These are phyloP conservation scores for Kwoniella sp. DNA, from an alignment of 768 basidiomycete species.

Conservation along the genomic window DNA sequence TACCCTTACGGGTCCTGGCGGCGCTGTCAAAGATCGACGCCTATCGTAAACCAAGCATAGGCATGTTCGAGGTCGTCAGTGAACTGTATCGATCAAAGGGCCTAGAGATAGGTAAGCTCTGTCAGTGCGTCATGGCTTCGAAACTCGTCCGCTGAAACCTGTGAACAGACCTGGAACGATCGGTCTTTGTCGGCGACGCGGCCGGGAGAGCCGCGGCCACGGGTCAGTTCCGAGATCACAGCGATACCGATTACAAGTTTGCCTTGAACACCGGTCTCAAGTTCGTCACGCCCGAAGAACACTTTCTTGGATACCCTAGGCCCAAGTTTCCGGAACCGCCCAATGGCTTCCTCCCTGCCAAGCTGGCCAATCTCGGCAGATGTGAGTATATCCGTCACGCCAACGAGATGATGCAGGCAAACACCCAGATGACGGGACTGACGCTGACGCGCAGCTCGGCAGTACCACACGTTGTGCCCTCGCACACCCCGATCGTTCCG, in stretches of 20 bases:
- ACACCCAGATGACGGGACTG: neutral
- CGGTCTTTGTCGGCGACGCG: constrained; percentile 85
- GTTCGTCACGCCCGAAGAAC: constrained; percentile 86
- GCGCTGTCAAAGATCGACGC: constrained; percentile 62
- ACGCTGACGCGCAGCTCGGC: constrained; percentile 3
- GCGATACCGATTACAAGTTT: constrained; percentile 79
- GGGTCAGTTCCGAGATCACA: constrained; percentile 58
- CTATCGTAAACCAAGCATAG: constrained; percentile 79
- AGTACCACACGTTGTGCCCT: constrained; percentile 55
- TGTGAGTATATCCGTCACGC: constrained; percentile 26
- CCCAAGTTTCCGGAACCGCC: constrained; percentile 55
- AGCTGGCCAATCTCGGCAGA: constrained; percentile 47
- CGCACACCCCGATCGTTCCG: constrained; percentile 48
- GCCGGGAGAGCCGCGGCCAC: constrained; percentile 61
- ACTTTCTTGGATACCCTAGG: constrained; percentile 59
- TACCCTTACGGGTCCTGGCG: constrained; percentile 75
- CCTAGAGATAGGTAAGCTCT: constrained; percentile 61
- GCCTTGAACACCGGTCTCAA: constrained; percentile 68
- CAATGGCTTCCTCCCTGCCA: constrained; percentile 66
- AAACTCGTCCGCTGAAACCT: neutral
- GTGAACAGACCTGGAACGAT: constrained; percentile 58
- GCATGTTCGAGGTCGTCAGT: constrained; percentile 75
- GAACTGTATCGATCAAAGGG: constrained; percentile 59
- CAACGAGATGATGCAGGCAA: too few species aligned
- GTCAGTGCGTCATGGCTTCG: neutral